These are phyloP conservation scores for Hypoxylon sp. DNA, from an alignment of 2,329 filamentous ascomycete genomes.

Conservation along the genomic window DNA sequence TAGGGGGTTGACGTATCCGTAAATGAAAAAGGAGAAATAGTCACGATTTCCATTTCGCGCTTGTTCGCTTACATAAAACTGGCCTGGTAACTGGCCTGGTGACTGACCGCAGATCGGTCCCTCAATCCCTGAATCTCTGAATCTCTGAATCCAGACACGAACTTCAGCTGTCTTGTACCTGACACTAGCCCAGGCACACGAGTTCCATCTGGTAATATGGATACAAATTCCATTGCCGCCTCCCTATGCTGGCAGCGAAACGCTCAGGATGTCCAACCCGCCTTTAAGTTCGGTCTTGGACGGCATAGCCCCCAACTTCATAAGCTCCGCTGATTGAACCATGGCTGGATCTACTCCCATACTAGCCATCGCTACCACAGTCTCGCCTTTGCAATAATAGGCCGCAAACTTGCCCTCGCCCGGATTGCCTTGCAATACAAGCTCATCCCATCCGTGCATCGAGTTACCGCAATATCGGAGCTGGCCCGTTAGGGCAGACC, in stretches of 20 bases:
- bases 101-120: conserved; percentile 13
- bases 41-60: conserved; percentile 10
- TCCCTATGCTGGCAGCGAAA: conserved; percentile 47
- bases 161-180: conserved; percentile 20
- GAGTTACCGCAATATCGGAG: conserved; percentile 95
- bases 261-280: conserved; percentile 67
- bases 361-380: conserved; percentile 88
- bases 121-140: neutral
- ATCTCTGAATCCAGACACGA: conserved; percentile 2
- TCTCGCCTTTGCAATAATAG: conserved; percentile 89
- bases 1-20: conserved; percentile 1
- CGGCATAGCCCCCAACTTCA: conserved; percentile 86
- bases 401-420: conserved; percentile 87
- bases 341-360: conserved; percentile 94
- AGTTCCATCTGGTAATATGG: neutral
- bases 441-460: conserved; percentile 84
- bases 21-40: conserved; percentile 15
- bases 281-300: conserved; percentile 81
- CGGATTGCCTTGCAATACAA: conserved; percentile 83
- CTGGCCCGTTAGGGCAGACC: conserved; percentile 92
- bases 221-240: conserved; percentile 3
- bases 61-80: conserved; percentile 20
- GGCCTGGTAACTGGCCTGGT: neutral
- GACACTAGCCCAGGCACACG: conserved; percentile 25
- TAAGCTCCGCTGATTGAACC: conserved; percentile 85